Evolutionary conservation across 164 flowering plant genomes (phyloP), one percentile per base, ranked within the genome.

Genomic region (Litsea cubeba): DNA sequence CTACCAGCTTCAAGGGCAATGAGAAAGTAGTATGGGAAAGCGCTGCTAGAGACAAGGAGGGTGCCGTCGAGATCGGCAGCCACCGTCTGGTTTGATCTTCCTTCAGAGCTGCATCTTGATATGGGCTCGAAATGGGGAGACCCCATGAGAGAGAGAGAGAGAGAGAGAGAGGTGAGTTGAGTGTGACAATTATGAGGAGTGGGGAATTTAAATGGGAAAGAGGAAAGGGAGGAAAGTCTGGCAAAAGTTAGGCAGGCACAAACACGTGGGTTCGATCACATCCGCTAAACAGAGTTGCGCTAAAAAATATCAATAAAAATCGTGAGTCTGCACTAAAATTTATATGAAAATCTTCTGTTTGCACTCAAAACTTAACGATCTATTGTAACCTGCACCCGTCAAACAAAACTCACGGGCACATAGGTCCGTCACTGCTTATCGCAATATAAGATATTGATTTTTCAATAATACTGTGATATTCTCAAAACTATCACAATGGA

Each of bases 51-150:
- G 15, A 89, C 75, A 12, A 91, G 90, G 30, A 91, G 87, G 4
- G 96, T 91, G 20, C 96, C 94, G 60, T 89, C 90, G 5, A 91
- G 83, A 72, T 88, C 93, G 0, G 96, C 81, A 0, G 91, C 96
- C 71, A 91, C 91, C 0, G 91, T 84, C 68, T 86, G 93, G 71
- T 78, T 81, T 0, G 84, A 80, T 17, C 91, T 69, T 0, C 78
- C 84, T 28, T 78, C 81, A 17, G 80, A 28, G 78, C 71, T 76
- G 70, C 90, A 89, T 75, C 79, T 82, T 0, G 84, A 30, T 50
- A 90, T 79, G 15, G 90, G 83, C 26, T 83, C 80, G 71, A 87
- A 87, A 28, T 23, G 78, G 2, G 25, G 78, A 68, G 82, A 77
- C 50, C 73, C 83, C 87, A 85, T 80, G n/a, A 6, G 46, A 6